These are phyloP conservation scores for Oemleria cerasiformis DNA, from an alignment of 306 rosid species.

Conservation along the genomic window DNA sequence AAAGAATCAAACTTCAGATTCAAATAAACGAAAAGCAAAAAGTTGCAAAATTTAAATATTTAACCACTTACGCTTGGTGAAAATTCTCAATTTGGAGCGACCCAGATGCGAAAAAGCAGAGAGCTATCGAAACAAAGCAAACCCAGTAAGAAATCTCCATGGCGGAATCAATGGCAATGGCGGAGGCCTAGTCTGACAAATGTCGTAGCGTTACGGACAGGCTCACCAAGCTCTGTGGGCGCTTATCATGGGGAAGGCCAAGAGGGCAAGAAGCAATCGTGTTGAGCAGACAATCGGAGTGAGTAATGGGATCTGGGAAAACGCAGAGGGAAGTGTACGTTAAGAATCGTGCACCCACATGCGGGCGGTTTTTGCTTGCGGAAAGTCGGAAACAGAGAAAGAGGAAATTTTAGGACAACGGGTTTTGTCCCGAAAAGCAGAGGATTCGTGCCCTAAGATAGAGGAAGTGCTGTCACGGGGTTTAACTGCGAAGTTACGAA, in stretches of 20 bases:
- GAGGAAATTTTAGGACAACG: constrained; percentile 5
- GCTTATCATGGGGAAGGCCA: constrained; percentile 19
- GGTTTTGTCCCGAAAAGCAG: constrained; percentile 13
- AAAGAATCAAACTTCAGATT: constrained; percentile 12
- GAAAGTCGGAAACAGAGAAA: not conserved
- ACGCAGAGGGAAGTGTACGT: constrained; percentile 45
- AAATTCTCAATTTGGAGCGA: constrained; percentile 47
- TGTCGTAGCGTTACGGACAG: constrained; percentile 22
- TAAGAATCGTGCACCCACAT: constrained; percentile 43
- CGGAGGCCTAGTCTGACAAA: constrained; percentile 25
- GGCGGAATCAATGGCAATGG: constrained; percentile 8
- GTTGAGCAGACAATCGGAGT: constrained; percentile 15
- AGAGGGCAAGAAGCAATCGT: constrained; percentile 7
- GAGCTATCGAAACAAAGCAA: constrained; percentile 30
- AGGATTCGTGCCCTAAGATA: constrained; percentile 16
- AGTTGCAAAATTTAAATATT: not conserved
- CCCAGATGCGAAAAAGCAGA: constrained; percentile 42
- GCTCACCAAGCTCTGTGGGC: constrained; percentile 5
- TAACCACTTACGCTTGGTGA: constrained; percentile 69
- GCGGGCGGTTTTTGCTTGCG: constrained; percentile 9
- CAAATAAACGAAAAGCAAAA: constrained; percentile 8
- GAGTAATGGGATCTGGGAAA: constrained; percentile 55
- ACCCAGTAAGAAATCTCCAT: constrained; percentile 49
- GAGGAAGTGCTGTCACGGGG: constrained; percentile 7
- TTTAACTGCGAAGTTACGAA: not conserved